A percentile compares a stretch with the other conserved stretches of the same genome.
phyloP scores from a whole-genome alignment of 495 filamentous ascomycete genomes.

The Aspergillus carlsbadensis region DNA sequence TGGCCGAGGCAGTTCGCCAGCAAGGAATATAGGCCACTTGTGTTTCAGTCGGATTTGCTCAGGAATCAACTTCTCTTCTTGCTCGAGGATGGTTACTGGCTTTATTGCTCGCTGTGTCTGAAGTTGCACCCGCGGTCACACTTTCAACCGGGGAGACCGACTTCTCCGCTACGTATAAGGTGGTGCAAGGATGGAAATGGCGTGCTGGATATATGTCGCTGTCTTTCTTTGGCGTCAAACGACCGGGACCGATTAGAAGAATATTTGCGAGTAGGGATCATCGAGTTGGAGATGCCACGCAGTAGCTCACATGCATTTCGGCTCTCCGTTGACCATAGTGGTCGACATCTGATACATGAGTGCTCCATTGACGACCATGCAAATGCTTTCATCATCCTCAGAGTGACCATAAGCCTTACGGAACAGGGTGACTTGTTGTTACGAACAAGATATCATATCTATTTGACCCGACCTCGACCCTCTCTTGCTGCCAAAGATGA shows the following conservation, averaged over 20 bases:
- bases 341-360: neutral
- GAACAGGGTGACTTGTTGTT: neutral
- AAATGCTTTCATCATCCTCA: slow-evolving; percentile 4
- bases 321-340: neutral
- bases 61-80: slow-evolving; percentile 11
- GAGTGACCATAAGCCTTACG: neutral
- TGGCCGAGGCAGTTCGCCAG: slow-evolving; percentile 12
- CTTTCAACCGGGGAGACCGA: neutral
- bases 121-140: slow-evolving; percentile 10
- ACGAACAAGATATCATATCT: neutral
- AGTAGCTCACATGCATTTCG: neutral
- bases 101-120: slow-evolving; percentile 10
- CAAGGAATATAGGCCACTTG: neutral
- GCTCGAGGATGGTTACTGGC: slow-evolving; percentile 10
- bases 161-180: neutral
- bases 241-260: slow-evolving; percentile 1
- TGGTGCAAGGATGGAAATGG: neutral
- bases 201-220: slow-evolving; percentile 28
- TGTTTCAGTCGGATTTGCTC: neutral
- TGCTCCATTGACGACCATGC: slow-evolving; percentile 5
- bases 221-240: slow-evolving; percentile 9
- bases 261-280: slow-evolving; percentile 1
- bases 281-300: neutral
- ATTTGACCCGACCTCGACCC: neutral
- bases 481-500: neutral